Base-by-base conservation (phyloP, 805 yeast species). In the Metschnikowia bowlesiae region DNA sequence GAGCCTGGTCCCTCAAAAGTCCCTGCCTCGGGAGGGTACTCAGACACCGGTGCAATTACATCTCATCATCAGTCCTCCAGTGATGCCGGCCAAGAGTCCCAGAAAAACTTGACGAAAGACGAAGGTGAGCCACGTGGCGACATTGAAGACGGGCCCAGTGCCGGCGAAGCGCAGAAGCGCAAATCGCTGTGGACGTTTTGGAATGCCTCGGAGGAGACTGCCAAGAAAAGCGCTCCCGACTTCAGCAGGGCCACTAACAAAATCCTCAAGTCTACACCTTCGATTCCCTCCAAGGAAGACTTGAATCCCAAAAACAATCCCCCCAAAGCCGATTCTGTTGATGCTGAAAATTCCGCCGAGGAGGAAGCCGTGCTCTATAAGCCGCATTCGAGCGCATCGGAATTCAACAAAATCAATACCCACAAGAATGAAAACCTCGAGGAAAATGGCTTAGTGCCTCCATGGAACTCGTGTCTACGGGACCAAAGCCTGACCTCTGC, bases 321-420 rank as follows among this genome's bases (percentile, higher is more conserved):
- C 14, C 37, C 53, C 11, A 53, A 52, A 35, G 7, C 37, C 1
- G 61, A 59, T 11, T 44, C 46, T 30, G 37, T 36, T 8, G 48
- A 49, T 22, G 2, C 32, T 3, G 46, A 34, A 8, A 34, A 26
- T 4, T 35, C 46, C 3, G 28, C 33, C 33, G 46, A 44, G 8
- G 76, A 72, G 46, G 78, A 73, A 53, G 78, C 78, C 0, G 77
- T 73, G 4, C 63, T 73, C 49, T 73, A 73, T 57, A 72, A 71
- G 52, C 73, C 77, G 6, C 78, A 73, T 49, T 65, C 67, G 46
- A 65, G 70, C 45, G 63, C 76, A 6, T 58, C 64, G 32, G 72
- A 73, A 50, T 73, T 73, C 61, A 64, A 60, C 49, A 65, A 71
- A 51, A 71, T 73, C 53, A 71, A 73, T 54, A 73, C 76, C 7